Conservation (phyloP, 1,139 yeast species). For the Saccharomyces hybrid region DNA sequence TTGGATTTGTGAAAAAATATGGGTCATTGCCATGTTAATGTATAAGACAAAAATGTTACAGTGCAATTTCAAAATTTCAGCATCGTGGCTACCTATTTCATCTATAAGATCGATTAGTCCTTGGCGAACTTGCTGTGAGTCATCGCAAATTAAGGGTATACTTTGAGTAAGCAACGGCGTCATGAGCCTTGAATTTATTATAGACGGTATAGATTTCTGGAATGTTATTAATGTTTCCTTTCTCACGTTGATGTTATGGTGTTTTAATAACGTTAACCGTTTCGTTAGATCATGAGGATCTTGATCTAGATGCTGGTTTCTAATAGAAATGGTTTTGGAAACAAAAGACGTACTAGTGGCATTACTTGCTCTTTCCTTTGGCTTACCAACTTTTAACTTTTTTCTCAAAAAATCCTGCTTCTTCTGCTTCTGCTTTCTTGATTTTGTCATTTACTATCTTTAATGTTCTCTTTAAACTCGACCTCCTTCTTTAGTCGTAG, state of each 20-base stretch:
- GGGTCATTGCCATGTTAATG: conserved; percentile 92
- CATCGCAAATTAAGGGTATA: conserved; percentile 30
- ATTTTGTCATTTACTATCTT: conserved; percentile 23
- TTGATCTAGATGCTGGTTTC: conserved; percentile 37
- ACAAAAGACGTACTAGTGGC: conserved; percentile 79
- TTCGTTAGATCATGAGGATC: conserved; percentile 42
- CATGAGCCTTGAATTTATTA: conserved; percentile 23
- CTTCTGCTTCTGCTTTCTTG: conserved; percentile 30
- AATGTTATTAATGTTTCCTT: conserved; percentile 58
- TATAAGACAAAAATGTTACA: conserved; percentile 59
- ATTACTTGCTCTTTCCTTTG: conserved; percentile 60
- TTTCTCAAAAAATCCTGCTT: conserved; percentile 44
- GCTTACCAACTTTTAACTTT: conserved; percentile 84
- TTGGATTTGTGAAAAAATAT: conserved; percentile 66
- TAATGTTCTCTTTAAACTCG: not conserved
- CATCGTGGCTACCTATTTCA: conserved; percentile 43
- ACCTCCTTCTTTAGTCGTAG: not conserved
- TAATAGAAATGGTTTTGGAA: conserved; percentile 63
- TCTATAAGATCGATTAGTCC: conserved; percentile 47
- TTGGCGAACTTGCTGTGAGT: conserved; percentile 48
- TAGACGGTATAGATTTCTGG: conserved; percentile 42
- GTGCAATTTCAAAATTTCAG: conserved; percentile 58
- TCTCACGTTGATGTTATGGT: conserved; percentile 66
- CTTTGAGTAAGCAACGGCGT: conserved; percentile 26
- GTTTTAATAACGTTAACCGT: conserved; percentile 62